Conservation (phyloP, 192 early-diverging fungal genomes). For the Blastocladiella britannica region DNA sequence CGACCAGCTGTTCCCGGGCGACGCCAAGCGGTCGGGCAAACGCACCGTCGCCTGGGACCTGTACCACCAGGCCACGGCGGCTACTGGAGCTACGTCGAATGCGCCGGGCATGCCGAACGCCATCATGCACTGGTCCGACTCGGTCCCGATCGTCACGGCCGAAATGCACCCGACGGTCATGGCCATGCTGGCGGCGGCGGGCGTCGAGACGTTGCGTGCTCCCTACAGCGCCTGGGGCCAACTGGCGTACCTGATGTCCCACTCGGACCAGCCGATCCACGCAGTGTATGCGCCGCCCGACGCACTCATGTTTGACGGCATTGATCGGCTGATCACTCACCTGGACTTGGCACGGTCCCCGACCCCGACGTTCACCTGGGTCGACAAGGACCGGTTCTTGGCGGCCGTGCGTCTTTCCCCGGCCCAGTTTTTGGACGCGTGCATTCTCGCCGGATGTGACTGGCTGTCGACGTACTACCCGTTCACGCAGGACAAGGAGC, state of each 20-base stretch:
- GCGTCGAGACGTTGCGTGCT: conserved; percentile 52
- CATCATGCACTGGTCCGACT: conserved; percentile 2
- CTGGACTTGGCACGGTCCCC: conserved; percentile 28
- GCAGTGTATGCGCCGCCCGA: conserved; percentile 51
- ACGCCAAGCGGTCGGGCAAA: conserved; percentile 35
- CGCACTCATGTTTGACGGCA: conserved; percentile 50
- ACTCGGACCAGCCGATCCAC: conserved; percentile 45
- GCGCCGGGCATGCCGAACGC: conserved; percentile 34
- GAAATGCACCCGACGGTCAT: conserved; percentile 46
- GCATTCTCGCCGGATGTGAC: conserved; percentile 61
- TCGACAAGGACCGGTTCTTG: conserved; percentile 39
- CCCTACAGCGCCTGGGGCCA: conserved; percentile 63
- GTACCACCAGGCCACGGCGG: too few relatives aligned
- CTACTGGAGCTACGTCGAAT: conserved; percentile 29
- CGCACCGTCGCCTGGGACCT: conserved; percentile 47
- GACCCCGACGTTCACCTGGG: conserved; percentile 23
- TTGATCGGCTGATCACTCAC: conserved; percentile 44
- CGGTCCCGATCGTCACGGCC: conserved; percentile 27
- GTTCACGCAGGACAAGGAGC: conserved; percentile 21
- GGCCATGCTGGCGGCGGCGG: conserved; percentile 39
- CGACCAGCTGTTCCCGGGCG: conserved; percentile 41
- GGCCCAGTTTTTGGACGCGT: conserved; percentile 57
- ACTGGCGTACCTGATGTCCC: conserved; percentile 47
- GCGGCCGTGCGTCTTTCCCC: conserved; percentile 31
- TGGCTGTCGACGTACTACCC: conserved; percentile 51